phyloP scores from a whole-genome alignment of 1,284 basidiomycete genomes.

The Marasmius tenuissimus region DNA sequence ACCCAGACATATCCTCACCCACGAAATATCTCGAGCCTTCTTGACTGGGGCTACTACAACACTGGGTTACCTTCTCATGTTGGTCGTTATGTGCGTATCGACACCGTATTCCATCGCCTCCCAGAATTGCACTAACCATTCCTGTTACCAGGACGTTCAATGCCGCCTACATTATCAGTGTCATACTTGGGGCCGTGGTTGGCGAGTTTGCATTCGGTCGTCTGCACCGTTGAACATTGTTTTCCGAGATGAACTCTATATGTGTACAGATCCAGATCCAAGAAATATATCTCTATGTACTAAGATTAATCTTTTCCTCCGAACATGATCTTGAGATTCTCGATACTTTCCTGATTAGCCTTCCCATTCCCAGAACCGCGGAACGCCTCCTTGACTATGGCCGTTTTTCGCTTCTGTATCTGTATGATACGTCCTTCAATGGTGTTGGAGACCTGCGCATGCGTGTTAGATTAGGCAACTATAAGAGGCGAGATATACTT shows the following conservation, averaged over 20 bases:
- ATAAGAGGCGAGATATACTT: conserved; percentile 26
- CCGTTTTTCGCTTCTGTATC: conserved; percentile 89
- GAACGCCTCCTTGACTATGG: conserved; percentile 81
- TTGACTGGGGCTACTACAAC: conserved; percentile 17
- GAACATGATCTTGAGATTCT: conserved; percentile 80
- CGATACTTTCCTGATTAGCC: conserved; percentile 66
- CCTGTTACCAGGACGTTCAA: conserved; percentile 20
- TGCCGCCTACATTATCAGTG: conserved; percentile 21
- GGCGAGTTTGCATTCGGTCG: conserved; percentile 23
- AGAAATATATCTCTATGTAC: background rate
- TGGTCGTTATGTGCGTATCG: conserved; percentile 20
- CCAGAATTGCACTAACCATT: background rate
- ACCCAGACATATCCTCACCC: conserved; percentile 19
- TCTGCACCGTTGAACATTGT: conserved; percentile 6
- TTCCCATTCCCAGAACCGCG: conserved; percentile 40
- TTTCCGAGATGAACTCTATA: no score
- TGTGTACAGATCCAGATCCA: background rate
- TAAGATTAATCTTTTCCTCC: conserved; percentile 31
- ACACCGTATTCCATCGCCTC: background rate
- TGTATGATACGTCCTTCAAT: conserved; percentile 82
- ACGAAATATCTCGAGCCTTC: conserved; percentile 18
- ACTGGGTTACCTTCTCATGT: conserved; percentile 23
- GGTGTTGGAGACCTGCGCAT: conserved; percentile 59
- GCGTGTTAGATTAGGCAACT: background rate
- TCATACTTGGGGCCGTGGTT: conserved; percentile 19